These are phyloP conservation scores for Leptographium galeiforme DNA, from an alignment of 2,329 filamentous ascomycete genomes.

Conservation along the genomic window DNA sequence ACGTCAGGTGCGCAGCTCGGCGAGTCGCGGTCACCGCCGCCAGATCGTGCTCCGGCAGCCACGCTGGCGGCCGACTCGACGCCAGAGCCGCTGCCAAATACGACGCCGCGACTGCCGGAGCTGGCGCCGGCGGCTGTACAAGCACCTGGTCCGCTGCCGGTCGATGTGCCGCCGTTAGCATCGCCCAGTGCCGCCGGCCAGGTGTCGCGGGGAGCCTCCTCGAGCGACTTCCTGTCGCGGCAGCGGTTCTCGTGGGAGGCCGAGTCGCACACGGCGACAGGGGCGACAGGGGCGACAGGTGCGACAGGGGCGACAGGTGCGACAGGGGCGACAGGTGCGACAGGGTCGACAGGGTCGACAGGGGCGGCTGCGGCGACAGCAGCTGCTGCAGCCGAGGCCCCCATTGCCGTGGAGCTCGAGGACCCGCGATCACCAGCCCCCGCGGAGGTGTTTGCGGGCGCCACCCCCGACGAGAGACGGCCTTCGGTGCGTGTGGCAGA, in stretches of 20 bases:
- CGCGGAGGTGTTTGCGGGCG: neutral
- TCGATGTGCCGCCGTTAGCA: neutral
- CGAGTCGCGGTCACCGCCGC: neutral
- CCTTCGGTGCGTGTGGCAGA: neutral
- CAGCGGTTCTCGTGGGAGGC: conserved; percentile 31
- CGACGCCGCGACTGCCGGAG: neutral
- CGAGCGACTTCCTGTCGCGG: conserved; percentile 1
- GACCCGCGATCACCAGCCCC: neutral
- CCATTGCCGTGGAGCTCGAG: neutral
- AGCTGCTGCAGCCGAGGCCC: neutral
- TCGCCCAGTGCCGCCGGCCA: no score
- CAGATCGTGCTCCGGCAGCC: neutral
- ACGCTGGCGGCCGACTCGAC: neutral
- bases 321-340: neutral
- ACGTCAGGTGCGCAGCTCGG: neutral
- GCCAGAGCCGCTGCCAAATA: neutral
- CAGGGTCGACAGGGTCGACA: neutral
- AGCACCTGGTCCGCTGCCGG: neutral
- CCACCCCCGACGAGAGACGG: neutral
- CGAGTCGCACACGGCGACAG: conserved; percentile 7
- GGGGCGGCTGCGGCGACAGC: neutral
- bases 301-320: neutral
- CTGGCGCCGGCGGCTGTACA: neutral
- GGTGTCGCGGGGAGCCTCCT: neutral
- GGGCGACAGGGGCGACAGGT: neutral